phyloP scores from a whole-genome alignment of 257 asterid species.

The Nicotiana obtusifolia region DNA sequence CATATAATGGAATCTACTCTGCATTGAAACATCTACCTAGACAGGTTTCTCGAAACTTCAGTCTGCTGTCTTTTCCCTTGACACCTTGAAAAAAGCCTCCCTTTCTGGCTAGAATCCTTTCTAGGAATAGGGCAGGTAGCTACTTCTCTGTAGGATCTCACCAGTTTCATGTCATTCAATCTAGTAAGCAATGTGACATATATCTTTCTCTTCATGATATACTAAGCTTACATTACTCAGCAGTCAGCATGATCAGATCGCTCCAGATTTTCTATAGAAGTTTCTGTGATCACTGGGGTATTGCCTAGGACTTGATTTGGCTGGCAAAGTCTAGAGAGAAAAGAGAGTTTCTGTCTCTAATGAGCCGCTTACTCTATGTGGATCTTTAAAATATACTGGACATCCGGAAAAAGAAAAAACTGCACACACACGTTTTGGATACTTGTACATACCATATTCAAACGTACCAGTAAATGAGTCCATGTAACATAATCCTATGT shows the following conservation, averaged over 20 bases:
- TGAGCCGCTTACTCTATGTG: slow-evolving; percentile 10
- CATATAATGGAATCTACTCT: too few species aligned
- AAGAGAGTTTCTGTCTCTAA: background rate
- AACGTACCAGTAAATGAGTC: slow-evolving; percentile 4
- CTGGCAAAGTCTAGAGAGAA: background rate
- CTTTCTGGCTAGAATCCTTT: background rate
- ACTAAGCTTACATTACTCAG: background rate
- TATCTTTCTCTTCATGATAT: background rate
- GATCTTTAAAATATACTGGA: slow-evolving; percentile 80
- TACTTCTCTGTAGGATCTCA: background rate
- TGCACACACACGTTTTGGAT: slow-evolving; percentile 60
- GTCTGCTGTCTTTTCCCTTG: too few species aligned
- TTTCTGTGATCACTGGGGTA: background rate
- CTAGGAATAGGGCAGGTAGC: background rate
- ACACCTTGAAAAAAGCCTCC: too few species aligned
- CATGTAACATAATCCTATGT: background rate
- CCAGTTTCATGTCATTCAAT: background rate
- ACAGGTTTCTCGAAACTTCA: too few species aligned
- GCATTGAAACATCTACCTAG: too few species aligned
- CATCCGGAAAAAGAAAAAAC: slow-evolving; percentile 55
- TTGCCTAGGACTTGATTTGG: background rate
- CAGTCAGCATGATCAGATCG: background rate
- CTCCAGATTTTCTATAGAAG: background rate
- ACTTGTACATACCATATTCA: background rate
- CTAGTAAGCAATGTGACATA: background rate